phyloP scores from a whole-genome alignment of 257 asterid species.

The Capsicum rhomboideum region DNA sequence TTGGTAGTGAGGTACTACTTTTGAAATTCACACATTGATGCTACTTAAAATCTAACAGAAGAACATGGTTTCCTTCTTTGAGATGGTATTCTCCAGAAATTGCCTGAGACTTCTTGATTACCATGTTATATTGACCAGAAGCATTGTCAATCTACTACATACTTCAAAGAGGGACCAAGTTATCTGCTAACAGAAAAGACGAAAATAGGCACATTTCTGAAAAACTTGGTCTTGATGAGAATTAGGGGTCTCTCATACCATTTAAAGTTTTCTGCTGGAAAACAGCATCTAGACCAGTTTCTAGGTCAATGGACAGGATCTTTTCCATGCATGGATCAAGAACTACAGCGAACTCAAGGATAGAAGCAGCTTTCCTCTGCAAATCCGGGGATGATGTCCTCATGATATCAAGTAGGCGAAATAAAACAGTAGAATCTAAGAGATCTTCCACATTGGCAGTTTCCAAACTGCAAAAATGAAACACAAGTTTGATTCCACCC shows the following conservation, averaged over 20 bases:
- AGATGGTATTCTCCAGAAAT: neutral
- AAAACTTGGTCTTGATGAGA: neutral
- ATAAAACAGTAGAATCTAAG: conserved; percentile 42
- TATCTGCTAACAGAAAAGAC: neutral
- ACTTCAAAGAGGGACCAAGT: neutral
- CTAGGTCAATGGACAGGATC: conserved; percentile 40
- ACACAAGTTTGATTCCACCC: neutral
- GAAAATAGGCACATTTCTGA: neutral
- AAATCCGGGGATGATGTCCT: conserved; percentile 48
- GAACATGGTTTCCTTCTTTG: neutral
- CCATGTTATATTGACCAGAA: neutral
- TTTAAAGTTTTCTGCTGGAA: conserved; percentile 43
- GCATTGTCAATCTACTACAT: neutral
- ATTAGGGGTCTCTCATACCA: conserved; percentile 28
- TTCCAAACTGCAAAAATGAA: conserved; percentile 34
- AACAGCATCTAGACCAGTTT: conserved; percentile 54
- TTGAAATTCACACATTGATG: neutral
- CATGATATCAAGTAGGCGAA: conserved; percentile 55
- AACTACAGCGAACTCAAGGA: conserved; percentile 49
- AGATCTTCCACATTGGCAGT: conserved; percentile 24
- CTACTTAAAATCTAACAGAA: neutral
- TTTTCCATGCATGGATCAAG: conserved; percentile 30
- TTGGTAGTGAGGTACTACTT: neutral
- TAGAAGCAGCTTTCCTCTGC: conserved; percentile 73
- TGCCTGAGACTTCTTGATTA: neutral